These are phyloP conservation scores for Emericellopsis cladophorae DNA, from an alignment of 2,329 filamentous ascomycete genomes.

Conservation along the genomic window DNA sequence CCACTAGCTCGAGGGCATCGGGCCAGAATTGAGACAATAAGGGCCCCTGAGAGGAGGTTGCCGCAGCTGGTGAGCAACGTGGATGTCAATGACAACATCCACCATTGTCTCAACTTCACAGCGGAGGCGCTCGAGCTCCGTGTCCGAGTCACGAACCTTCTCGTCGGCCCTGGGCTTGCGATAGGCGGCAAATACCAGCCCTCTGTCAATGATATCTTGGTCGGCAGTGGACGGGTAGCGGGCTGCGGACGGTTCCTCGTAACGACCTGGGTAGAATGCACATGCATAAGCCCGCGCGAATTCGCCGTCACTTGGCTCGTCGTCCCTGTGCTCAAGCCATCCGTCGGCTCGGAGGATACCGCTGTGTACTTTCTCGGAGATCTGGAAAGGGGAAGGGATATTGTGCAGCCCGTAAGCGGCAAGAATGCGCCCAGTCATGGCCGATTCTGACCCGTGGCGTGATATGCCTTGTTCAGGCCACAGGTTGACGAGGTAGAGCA, in stretches of 20 bases:
- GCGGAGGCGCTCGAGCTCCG: conserved; percentile 31
- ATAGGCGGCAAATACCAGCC: conserved; percentile 45
- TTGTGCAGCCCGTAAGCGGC: conserved; percentile 41
- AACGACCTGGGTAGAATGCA: conserved; percentile 35
- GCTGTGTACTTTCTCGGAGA: conserved; percentile 34
- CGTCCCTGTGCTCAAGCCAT: conserved; percentile 40
- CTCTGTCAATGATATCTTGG: conserved; percentile 24
- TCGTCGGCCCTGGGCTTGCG: conserved; percentile 29
- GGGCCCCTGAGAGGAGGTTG: conserved; percentile 12
- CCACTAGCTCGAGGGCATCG: conserved; percentile 15
- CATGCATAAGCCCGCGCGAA: conserved; percentile 39
- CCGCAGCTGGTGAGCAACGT: conserved; percentile 24
- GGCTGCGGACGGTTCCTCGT: conserved; percentile 4
- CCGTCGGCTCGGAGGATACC: conserved; percentile 33
- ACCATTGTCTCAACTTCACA: conserved; percentile 38
- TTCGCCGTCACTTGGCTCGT: conserved; percentile 25
- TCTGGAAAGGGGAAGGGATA: conserved; percentile 37
- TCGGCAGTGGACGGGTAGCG: not conserved
- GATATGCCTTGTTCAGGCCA: conserved; percentile 28
- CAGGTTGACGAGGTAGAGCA: conserved; percentile 46
- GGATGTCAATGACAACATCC: conserved; percentile 37
- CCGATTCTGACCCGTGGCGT: conserved; percentile 2
- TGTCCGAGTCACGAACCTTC: conserved; percentile 16
- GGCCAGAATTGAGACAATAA: conserved; percentile 21
- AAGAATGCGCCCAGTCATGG: conserved; percentile 35